Conservation (phyloP, 169 alveolate species). For the Plasmodium billcollinsi region DNA sequence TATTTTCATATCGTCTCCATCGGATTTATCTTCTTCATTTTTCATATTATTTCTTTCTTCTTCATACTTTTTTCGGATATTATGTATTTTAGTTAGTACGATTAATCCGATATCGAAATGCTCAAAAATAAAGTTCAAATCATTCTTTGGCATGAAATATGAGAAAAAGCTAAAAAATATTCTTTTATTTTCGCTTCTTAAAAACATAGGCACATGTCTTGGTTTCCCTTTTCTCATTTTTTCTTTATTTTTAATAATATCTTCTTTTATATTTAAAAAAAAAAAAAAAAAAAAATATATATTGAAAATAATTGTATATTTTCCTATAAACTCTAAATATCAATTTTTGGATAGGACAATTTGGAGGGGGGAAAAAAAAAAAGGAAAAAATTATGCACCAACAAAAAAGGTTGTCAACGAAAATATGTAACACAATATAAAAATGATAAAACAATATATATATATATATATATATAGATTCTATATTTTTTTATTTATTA, state of each 20-base stretch:
- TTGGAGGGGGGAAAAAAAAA: too few relatives aligned
- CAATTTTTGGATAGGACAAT: too few relatives aligned
- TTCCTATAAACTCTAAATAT: too few relatives aligned
- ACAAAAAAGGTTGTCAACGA: too few relatives aligned
- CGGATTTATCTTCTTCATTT: conserved; percentile 23
- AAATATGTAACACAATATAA: too few relatives aligned
- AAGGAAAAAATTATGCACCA: too few relatives aligned
- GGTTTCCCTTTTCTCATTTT: conserved; percentile 76
- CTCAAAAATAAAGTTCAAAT: conserved; percentile 54
- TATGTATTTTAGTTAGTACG: conserved; percentile 69
- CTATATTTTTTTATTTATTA: too few relatives aligned
- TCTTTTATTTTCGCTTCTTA: conserved; percentile 63
- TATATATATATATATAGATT: too few relatives aligned
- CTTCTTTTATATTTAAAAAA: neutral
- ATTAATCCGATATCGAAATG: conserved; percentile 70
- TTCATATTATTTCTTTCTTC: conserved; percentile 49
- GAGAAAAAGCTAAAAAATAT: conserved; percentile 65
- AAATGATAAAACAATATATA: too few relatives aligned
- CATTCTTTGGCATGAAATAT: conserved; percentile 73
- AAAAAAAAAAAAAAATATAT: neutral
- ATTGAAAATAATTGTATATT: neutral
- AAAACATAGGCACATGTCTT: conserved; percentile 73
- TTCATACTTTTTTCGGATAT: conserved; percentile 58
- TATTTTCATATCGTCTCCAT: conserved; percentile 37
- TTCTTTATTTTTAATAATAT: conserved; percentile 11